phyloP scores from a whole-genome alignment of 257 asterid species.

The Ajuga chamaepitys region DNA sequence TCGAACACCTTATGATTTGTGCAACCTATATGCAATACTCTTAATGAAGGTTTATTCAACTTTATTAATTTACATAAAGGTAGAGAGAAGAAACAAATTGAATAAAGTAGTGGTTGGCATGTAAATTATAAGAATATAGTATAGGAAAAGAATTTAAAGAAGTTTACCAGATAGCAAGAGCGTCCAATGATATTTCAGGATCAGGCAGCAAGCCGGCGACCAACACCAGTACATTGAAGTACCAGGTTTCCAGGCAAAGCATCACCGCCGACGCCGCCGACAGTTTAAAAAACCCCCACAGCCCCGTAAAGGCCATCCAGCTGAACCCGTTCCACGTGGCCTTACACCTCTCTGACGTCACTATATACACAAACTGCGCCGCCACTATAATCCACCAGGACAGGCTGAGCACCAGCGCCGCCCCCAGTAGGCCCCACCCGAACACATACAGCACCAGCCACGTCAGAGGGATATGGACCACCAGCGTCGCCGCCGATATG shows the following conservation, averaged over 20 bases:
- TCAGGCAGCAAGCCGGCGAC: conserved; percentile 47
- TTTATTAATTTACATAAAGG: no score
- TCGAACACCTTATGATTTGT: no score
- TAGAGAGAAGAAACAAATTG: no score
- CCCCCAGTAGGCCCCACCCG: conserved; percentile 51
- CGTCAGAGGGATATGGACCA: conserved; percentile 31
- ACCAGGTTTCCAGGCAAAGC: conserved; percentile 65
- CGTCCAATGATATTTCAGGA: conserved; percentile 51
- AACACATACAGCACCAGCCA: conserved; percentile 42
- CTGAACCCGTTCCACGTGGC: conserved; percentile 58
- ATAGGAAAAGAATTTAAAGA: no score
- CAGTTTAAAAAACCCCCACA: conserved; percentile 45
- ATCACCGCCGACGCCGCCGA: conserved; percentile 58
- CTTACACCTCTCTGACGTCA: conserved; percentile 28
- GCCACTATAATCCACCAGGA: conserved; percentile 61
- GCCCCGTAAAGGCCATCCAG: conserved; percentile 38
- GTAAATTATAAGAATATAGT: no score
- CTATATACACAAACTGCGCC: conserved; percentile 47
- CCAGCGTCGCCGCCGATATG: conserved; percentile 38
- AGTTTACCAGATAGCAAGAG: conserved; percentile 51
- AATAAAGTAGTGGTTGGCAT: no score
- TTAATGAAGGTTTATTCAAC: no score
- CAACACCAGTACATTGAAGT: conserved; percentile 40
- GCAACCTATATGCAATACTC: no score
- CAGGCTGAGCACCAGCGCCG: conserved; percentile 40